Evolutionary conservation across 345 rosid genomes (phyloP).

Genomic region (Physaria fendleri): DNA sequence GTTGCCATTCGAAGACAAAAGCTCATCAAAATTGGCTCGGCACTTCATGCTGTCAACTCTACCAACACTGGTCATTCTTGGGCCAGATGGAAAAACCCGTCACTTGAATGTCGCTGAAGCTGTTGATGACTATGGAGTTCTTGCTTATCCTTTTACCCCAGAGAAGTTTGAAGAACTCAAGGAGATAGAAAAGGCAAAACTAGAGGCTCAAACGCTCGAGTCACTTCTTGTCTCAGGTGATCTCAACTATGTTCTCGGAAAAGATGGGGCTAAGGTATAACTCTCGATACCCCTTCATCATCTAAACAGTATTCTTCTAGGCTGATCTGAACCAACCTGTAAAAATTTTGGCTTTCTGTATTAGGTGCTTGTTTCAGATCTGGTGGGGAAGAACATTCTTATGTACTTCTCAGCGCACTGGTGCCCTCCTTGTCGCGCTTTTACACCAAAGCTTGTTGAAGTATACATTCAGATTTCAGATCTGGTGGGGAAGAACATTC

Average conservation of each 20-base stretch:
- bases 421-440: slow-evolving; percentile 58
- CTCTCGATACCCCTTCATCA: neutral
- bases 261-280: slow-evolving; percentile 50
- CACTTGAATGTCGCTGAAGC: slow-evolving; percentile 50
- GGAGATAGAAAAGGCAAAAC: slow-evolving; percentile 43
- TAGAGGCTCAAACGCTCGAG: slow-evolving; percentile 53
- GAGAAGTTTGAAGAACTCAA: slow-evolving; percentile 56
- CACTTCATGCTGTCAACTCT: slow-evolving; percentile 48
- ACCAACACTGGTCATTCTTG: slow-evolving; percentile 59
- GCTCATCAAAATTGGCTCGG: slow-evolving; percentile 37
- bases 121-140: slow-evolving; percentile 50
- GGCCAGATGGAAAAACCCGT: slow-evolving; percentile 64
- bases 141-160: slow-evolving; percentile 64
- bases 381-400: slow-evolving; percentile 60
- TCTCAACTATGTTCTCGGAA: slow-evolving; percentile 49
- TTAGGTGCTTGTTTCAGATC: slow-evolving; percentile 50
- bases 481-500: slow-evolving; percentile 62
- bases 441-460: slow-evolving; percentile 54
- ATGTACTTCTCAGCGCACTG: slow-evolving; percentile 73
- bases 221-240: slow-evolving; percentile 54
- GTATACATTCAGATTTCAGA: slow-evolving; percentile 55
- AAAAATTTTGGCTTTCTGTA: neutral
- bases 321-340: neutral
- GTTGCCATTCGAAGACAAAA: slow-evolving; percentile 51
- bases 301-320: neutral